phyloP scores from a whole-genome alignment of 441 rosid species.

The Biscutella laevigata region DNA sequence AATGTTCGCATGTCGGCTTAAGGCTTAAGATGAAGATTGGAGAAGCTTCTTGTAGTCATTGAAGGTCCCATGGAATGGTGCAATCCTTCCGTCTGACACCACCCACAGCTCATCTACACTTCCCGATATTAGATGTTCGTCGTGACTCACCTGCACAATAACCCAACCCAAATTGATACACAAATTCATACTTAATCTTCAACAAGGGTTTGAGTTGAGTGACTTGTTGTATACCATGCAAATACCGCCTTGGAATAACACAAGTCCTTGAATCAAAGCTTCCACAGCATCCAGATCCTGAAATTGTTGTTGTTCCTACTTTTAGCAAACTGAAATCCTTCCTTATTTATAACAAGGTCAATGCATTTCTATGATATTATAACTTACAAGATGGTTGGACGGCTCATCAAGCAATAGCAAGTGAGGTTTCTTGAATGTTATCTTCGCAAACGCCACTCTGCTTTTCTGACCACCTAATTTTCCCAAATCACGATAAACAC shows the following conservation, averaged over 20 bases:
- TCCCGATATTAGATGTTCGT: constrained; percentile 90
- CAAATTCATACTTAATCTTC: not conserved
- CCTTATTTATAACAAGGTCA: not conserved
- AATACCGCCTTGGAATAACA: constrained; percentile 94
- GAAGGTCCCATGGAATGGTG: constrained; percentile 85
- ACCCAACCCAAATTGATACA: not conserved
- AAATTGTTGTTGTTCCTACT: not conserved
- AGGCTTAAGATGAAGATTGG: constrained; percentile 38
- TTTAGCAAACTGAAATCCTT: constrained; percentile 1
- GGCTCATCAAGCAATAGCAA: constrained; percentile 95
- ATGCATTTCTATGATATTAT: not conserved
- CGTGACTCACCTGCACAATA: constrained; percentile 79
- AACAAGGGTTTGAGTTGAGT: not conserved
- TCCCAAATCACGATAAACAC: constrained; percentile 4
- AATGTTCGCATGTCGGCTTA: not conserved
- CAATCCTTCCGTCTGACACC: constrained; percentile 63
- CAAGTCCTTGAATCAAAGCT: constrained; percentile 97
- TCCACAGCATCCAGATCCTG: constrained; percentile 99
- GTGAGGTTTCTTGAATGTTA: constrained; percentile 97
- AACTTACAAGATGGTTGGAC: constrained; percentile 86
- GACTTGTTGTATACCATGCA: constrained; percentile 72
- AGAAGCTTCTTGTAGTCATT: constrained; percentile 81
- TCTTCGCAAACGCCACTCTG: constrained; percentile 97
- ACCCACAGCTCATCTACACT: constrained; percentile 94
- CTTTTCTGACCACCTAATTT: constrained; percentile 92